Evolutionary conservation across 192 early-diverging fungal species (phyloP).

Genomic region (Coemansia sp.): DNA sequence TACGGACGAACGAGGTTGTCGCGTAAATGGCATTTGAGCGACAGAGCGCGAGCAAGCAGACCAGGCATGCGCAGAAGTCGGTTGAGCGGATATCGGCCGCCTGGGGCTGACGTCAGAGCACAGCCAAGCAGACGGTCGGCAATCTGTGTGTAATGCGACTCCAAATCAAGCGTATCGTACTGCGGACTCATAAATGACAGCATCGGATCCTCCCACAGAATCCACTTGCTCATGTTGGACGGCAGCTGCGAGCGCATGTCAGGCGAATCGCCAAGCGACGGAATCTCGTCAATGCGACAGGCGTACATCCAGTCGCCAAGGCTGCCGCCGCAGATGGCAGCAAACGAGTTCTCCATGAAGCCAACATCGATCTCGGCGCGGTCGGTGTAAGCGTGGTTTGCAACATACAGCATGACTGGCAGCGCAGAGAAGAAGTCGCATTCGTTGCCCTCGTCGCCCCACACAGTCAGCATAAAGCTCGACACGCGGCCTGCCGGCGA

Average conservation of each 20-base stretch:
- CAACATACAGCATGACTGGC: constrained; percentile 76
- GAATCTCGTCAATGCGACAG: constrained; percentile 58
- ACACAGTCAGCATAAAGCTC: constrained; percentile 81
- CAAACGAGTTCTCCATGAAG: constrained; percentile 64
- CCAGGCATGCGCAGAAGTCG: constrained; percentile 66
- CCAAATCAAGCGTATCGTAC: constrained; percentile 67
- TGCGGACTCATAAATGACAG: constrained; percentile 77
- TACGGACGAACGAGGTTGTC: constrained; percentile 65
- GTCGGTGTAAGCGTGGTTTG: constrained; percentile 71
- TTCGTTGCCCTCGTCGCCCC: constrained; percentile 93
- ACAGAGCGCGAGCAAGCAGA: constrained; percentile 65
- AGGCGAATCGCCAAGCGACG: constrained; percentile 36
- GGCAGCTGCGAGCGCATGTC: constrained; percentile 61
- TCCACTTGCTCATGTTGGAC: constrained; percentile 78
- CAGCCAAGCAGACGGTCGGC: constrained; percentile 57
- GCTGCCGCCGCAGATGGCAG: constrained; percentile 77
- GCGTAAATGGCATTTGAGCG: constrained; percentile 71
- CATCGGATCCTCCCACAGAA: constrained; percentile 86
- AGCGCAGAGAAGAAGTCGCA: constrained; percentile 82
- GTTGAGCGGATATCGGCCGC: constrained; percentile 66
- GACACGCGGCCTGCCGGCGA: constrained; percentile 56
- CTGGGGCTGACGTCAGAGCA: constrained; percentile 31
- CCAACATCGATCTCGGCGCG: constrained; percentile 61
- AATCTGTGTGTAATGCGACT: constrained; percentile 63
- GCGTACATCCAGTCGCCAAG: constrained; percentile 76